Base-by-base conservation (phyloP, 202 grass and related monocot genomes). In the Cymbopogon flexuosus region DNA sequence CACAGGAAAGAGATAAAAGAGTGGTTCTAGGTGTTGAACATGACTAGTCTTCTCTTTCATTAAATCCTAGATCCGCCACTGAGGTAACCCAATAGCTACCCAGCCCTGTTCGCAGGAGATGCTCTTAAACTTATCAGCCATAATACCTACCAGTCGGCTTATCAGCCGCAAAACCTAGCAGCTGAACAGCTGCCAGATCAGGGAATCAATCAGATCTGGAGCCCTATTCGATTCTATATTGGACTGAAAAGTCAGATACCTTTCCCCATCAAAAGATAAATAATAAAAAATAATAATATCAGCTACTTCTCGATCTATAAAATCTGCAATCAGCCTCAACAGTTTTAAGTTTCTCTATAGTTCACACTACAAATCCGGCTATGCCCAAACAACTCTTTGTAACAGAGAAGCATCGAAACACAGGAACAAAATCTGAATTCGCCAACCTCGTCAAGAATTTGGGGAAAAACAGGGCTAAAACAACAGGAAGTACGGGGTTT, bases 331-430 rank as follows among this genome's bases (percentile, higher is more conserved):
- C 39, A 77, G 5, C 10, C 42, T 10, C 42, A 51, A 23, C 15
- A 77, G 15, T n/a, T 30, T n/a, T 34, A 33, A 36, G 18, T 56
- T 58, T 56, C 49, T 74, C 10, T 57, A 36, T 57, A 39, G 31
- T 74, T 74, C 43, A 52, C 18, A 37, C 46, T 13, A 66, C 42
- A 79, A 37, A 79, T 79, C 62, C 43, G 30, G 29, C 29, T 78
- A 43, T 34, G 34, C 19, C 42, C 34, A 12, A 65, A 78, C 42
- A 52, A 35, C 37, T 77, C 27, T 64, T 16, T 37, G 10, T 34
- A 79, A 52, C 33, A 52, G 21, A 67, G 41, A 37, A 51, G 33
- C 42, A 66, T 79, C 76, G 11, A 79, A 54, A 37, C 10, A 37
- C 18, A 8, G 3, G 49, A 52, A 13, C 5, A 66, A 10, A 34